Conservation (phyloP, 257 asterid genomes). For the Ocimum tenuiflorum region DNA sequence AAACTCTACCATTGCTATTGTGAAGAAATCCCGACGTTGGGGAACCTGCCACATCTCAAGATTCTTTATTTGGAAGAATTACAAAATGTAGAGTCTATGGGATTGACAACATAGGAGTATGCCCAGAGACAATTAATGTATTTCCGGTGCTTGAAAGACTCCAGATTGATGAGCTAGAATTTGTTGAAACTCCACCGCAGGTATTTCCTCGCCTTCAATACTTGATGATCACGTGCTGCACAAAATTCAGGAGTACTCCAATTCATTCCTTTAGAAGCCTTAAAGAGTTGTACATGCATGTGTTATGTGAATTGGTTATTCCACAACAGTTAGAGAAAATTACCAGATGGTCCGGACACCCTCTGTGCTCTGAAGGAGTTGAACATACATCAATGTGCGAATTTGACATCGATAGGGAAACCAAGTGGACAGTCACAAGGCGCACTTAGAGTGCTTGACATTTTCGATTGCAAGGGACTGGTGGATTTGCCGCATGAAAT, state of each 20-base stretch:
- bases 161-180: not conserved
- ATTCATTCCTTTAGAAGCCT: conserved; percentile 21
- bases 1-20: not conserved
- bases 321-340: not conserved
- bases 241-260: conserved; percentile 1
- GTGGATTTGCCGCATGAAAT: not conserved
- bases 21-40: not conserved
- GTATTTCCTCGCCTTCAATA: not conserved
- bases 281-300: not conserved
- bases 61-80: not conserved
- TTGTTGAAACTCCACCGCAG: not conserved
- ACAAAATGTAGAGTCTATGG: not conserved
- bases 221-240: not conserved
- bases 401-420: not conserved
- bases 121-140: not conserved
- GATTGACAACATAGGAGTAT: not conserved
- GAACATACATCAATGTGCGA: not conserved
- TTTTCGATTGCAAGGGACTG: not conserved
- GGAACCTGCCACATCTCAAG: not conserved
- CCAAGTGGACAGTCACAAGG: not conserved
- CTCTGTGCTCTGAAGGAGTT: not conserved
- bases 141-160: not conserved
- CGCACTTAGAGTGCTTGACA: not conserved
- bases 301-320: not conserved
- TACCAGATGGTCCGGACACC: not conserved